Base-by-base conservation (phyloP, 108 stramenopile species). In the Skeletonema grethae region DNA sequence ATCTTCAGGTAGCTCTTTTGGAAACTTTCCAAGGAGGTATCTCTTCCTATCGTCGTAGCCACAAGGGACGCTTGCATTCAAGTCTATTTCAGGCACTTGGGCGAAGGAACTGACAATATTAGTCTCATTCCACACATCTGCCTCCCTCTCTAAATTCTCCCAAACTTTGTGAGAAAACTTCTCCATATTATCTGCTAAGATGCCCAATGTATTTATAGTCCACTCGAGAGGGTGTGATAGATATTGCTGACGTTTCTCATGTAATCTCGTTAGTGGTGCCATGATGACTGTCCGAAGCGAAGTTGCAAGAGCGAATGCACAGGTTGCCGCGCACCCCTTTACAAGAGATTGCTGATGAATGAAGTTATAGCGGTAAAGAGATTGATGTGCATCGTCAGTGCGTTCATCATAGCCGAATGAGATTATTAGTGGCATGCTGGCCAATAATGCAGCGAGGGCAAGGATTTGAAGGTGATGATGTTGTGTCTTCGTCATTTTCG, bases 11-110 rank as follows among this genome's bases (percentile, higher is more conserved):
- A 34, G 13, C 25, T 67, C 66, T 9, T 25, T 53, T 20, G 34
- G 3, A 1, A 13, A 30, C 2, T 39, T 28, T 41, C 38, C 35
- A 11, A 77, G 48, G 43, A 79, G 38, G 25, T 67, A 62, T 43
- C 25, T 60, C 41, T 60, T 48, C 29, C 59, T 57, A 43, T 20
- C 9, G 4, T 35, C 61, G 7, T 24, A n/a, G 0, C 72, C 35
- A 55, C 77, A 79, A 28, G 77, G 77, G 20, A 79, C 70, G 5
- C 38, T 50, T 61, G 61, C 34, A 24, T 48, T 48, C 65, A 79
- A 62, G 63, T 79, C 77, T 12, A 79, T 43, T 63, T 79, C 77
- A 2, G 66, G 70, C 2, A 60, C 69, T 22, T 58, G 20, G n/a
- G 22, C 18, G 30, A 46, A 57, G 20, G 74, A 39, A 20, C 29